Conservation (phyloP, 2,329 filamentous ascomycete species). For the Nothophaeocryptopus gaeumannii region DNA sequence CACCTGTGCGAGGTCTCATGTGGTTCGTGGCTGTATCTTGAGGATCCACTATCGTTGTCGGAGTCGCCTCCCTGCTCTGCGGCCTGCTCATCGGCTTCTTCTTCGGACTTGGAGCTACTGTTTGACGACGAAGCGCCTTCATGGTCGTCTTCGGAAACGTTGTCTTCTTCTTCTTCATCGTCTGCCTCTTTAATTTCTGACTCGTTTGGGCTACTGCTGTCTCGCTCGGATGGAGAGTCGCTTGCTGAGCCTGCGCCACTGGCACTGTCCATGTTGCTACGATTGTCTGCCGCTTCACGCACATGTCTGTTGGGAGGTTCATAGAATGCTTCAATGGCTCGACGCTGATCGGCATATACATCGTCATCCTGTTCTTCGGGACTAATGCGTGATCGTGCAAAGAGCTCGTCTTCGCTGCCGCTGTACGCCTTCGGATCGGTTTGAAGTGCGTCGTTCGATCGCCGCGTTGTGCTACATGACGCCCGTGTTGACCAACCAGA, state of each 20-base stretch:
- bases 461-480: not conserved
- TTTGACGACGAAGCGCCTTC: not conserved
- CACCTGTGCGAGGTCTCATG: no score
- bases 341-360: slow-evolving; percentile 8
- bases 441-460: not conserved
- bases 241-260: no score
- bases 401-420: slow-evolving; percentile 9
- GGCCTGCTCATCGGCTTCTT: no score
- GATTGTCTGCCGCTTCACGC: not conserved
- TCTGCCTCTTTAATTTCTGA: no score
- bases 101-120: not conserved
- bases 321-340: slow-evolving; percentile 8
- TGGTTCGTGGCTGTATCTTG: no score
- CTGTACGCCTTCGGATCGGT: slow-evolving; percentile 3
- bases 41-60: no score
- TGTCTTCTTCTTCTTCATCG: not conserved
- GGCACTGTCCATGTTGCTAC: not conserved
- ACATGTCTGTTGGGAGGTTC: not conserved
- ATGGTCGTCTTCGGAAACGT: not conserved
- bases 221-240: no score
- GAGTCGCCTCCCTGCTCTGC: no score
- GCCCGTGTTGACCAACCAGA: not conserved
- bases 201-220: no score
- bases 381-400: not conserved
- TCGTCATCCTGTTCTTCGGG: slow-evolving; percentile 1